phyloP scores from a whole-genome alignment of 2,329 filamentous ascomycete genomes.

The Metarhizium anisopliae region DNA sequence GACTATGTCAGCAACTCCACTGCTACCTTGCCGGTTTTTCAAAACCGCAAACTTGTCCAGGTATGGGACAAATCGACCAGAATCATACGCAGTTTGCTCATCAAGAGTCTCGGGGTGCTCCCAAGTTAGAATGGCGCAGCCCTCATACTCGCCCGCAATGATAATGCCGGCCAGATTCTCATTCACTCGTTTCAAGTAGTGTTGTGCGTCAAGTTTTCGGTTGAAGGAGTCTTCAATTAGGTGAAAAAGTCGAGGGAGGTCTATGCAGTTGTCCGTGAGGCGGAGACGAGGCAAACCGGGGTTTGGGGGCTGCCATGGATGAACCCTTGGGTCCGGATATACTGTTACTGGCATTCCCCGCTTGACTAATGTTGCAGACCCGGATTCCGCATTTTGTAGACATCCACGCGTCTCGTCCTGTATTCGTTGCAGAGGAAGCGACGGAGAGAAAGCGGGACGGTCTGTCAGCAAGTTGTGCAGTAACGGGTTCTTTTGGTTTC shows the following conservation, averaged over 20 bases:
- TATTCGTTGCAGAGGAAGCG: constrained; percentile 66
- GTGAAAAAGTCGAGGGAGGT: constrained; percentile 72
- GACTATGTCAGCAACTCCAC: constrained; percentile 88
- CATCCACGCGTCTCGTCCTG: constrained; percentile 21
- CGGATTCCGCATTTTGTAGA: constrained; percentile 19
- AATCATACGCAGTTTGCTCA: constrained; percentile 43
- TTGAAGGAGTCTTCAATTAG: constrained; percentile 92
- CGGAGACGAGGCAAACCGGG: constrained; percentile 52
- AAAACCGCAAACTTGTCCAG: constrained; percentile 96
- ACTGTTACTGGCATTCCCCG: constrained; percentile 83
- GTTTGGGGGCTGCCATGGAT: constrained; percentile 59
- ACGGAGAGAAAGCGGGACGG: constrained; percentile 86
- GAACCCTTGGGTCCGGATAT: constrained; percentile 63
- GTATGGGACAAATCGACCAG: constrained; percentile 72
- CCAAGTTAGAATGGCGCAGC: constrained; percentile 91
- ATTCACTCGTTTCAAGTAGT: constrained; percentile 76
- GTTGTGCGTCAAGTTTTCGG: constrained; percentile 69
- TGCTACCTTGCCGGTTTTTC: constrained; percentile 77
- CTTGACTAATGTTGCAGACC: constrained; percentile 73
- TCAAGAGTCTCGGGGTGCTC: constrained; percentile 59
- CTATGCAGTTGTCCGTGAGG: constrained; percentile 71
- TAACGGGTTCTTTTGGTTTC: constrained; percentile 63
- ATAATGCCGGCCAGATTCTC: constrained; percentile 82
- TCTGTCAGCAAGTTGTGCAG: constrained; percentile 96
- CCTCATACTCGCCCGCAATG: constrained; percentile 93